A percentile compares a stretch with the other conserved stretches of the same genome.
Conservation (phyloP, 805 yeast genomes). For the Candida nitratophila region DNA sequence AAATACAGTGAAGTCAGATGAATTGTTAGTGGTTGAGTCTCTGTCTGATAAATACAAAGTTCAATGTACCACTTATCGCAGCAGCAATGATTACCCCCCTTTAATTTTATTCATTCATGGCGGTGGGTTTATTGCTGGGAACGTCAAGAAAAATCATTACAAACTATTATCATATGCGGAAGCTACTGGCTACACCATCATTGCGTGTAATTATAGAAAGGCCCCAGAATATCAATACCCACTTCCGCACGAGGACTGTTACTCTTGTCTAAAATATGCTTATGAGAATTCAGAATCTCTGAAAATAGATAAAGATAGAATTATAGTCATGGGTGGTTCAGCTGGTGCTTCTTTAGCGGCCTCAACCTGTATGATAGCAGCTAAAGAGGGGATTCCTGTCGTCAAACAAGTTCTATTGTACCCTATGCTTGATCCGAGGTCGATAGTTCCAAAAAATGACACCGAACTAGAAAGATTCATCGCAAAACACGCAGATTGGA, state of each 20-base stretch:
- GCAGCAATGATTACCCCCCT: background rate
- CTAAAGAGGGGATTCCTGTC: background rate
- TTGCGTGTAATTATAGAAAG: conserved; percentile 41
- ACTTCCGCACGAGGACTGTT: conserved; percentile 39
- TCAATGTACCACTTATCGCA: background rate
- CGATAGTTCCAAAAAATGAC: background rate
- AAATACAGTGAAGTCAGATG: background rate
- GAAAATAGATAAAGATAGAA: conserved; percentile 23
- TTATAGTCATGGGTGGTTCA: conserved; percentile 39
- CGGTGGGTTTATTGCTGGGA: conserved; percentile 1
- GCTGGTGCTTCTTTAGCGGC: conserved; percentile 38
- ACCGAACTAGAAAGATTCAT: background rate
- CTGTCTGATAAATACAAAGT: background rate
- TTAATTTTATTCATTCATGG: conserved; percentile 1
- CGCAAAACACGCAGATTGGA: background rate
- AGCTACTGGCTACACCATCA: conserved; percentile 10
- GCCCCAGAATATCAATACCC: conserved; percentile 47
- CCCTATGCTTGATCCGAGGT: conserved; percentile 2
- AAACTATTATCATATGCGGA: background rate
- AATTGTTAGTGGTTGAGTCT: background rate
- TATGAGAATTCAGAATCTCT: conserved; percentile 18
- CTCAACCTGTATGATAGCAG: background rate
- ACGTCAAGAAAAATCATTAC: background rate
- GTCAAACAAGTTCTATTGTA: background rate
- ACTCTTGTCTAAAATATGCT: conserved; percentile 27